phyloP scores from a whole-genome alignment of 2,329 filamentous ascomycete genomes.

The Cladophialophora carrionii region DNA sequence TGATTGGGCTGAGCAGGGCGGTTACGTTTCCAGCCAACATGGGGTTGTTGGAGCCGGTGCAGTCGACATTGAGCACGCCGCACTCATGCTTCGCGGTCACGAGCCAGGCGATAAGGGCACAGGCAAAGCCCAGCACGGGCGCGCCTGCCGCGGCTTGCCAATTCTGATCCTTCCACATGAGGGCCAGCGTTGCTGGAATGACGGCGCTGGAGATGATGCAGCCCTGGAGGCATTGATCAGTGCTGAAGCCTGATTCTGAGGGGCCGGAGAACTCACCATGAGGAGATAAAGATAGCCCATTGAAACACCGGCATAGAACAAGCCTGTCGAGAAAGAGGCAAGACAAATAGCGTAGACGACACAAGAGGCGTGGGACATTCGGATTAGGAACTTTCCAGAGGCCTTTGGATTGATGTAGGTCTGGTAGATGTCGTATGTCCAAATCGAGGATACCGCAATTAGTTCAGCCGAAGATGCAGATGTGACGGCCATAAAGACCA shows the following conservation, averaged over 20 bases:
- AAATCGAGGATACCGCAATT: constrained; percentile 84
- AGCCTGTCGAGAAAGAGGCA: constrained; percentile 74
- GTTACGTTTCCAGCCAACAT: constrained; percentile 69
- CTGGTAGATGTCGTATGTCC: constrained; percentile 86
- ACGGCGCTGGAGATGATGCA: constrained; percentile 86
- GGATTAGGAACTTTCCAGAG: constrained; percentile 74
- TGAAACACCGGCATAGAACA: constrained; percentile 73
- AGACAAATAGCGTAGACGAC: constrained; percentile 76
- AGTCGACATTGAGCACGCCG: constrained; percentile 69
- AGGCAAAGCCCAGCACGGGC: constrained; percentile 69
- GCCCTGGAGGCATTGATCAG: constrained; percentile 50
- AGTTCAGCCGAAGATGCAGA: constrained; percentile 80
- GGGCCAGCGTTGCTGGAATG: constrained; percentile 76
- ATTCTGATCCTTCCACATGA: constrained; percentile 81
- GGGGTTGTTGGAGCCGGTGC: constrained; percentile 71
- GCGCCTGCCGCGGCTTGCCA: constrained; percentile 71
- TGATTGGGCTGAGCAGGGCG: constrained; percentile 73
- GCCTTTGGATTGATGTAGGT: constrained; percentile 81
- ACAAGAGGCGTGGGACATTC: constrained; percentile 74
- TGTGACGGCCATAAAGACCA: constrained; percentile 90
- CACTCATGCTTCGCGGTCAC: constrained; percentile 73
- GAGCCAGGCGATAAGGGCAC: constrained; percentile 74
- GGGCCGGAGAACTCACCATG: constrained; percentile 57
- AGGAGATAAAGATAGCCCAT: constrained; percentile 83
- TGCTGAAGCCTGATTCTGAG: neutral